A percentile compares a stretch with the other conserved stretches of the same genome.
Evolutionary conservation across 371 early-diverging fungal species (phyloP).

Genomic region (Rhizopus microsporus): DNA sequence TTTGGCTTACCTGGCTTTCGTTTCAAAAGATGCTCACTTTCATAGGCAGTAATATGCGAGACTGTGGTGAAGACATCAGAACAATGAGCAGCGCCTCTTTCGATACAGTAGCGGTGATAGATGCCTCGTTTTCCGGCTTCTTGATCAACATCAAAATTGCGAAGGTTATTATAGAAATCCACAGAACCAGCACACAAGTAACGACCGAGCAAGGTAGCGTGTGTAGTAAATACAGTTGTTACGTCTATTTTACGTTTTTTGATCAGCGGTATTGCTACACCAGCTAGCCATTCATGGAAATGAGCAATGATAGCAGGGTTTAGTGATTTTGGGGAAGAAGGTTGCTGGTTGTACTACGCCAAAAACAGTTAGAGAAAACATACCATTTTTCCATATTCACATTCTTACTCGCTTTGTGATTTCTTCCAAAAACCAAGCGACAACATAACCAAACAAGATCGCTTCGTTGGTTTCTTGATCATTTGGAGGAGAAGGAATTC

Average conservation of each 20-base stretch:
- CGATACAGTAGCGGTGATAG: conserved; percentile 97
- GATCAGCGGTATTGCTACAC: conserved; percentile 88
- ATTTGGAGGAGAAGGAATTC: conserved; percentile 89
- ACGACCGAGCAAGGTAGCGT: conserved; percentile 95
- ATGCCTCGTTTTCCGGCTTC: conserved; percentile 97
- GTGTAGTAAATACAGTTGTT: conserved; percentile 95
- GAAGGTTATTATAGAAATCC: conserved; percentile 95
- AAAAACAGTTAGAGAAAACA: not conserved
- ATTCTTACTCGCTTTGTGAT: conserved; percentile 53
- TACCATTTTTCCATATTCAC: conserved; percentile 2
- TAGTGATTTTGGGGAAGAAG: conserved; percentile 1
- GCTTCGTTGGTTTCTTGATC: conserved; percentile 94
- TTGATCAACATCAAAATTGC: conserved; percentile 90
- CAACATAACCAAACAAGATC: conserved; percentile 91
- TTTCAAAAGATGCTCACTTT: conserved; percentile 91
- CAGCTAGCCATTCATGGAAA: conserved; percentile 97
- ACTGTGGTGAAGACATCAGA: conserved; percentile 97
- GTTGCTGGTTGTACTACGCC: conserved; percentile 47
- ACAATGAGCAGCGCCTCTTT: conserved; percentile 94
- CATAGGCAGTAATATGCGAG: conserved; percentile 95
- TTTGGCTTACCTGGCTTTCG: conserved; percentile 81
- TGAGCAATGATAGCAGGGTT: conserved; percentile 87
- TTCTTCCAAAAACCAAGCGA: conserved; percentile 92
- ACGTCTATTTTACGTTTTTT: conserved; percentile 86
- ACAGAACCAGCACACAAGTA: conserved; percentile 94